phyloP scores from a whole-genome alignment of 2,329 filamentous ascomycete genomes.

The Gyromitra esculenta region DNA sequence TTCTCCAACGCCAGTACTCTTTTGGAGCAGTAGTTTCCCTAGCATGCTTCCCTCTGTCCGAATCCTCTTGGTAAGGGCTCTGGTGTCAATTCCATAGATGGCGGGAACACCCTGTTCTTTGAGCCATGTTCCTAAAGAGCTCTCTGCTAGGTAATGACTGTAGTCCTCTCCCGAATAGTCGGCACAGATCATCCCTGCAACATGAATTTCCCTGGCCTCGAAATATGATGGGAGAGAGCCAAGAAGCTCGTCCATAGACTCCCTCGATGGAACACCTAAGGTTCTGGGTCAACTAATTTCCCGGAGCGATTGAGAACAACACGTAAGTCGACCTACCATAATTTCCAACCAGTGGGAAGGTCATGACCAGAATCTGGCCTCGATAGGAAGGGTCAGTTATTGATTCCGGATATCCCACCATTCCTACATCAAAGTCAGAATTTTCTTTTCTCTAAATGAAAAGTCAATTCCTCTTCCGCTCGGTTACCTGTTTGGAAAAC shows the following conservation, averaged over 20 bases:
- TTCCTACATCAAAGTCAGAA: slow-evolving; percentile 51
- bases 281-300: not conserved
- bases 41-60: slow-evolving; percentile 96
- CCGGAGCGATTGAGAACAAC: not conserved
- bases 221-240: slow-evolving; percentile 90
- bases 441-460: not conserved
- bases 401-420: slow-evolving; percentile 93
- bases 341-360: slow-evolving; percentile 94
- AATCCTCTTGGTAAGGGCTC: slow-evolving; percentile 92
- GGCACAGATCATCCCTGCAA: slow-evolving; percentile 88
- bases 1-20: slow-evolving; percentile 59
- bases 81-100: slow-evolving; percentile 93
- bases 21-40: slow-evolving; percentile 83
- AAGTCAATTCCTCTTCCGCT: not conserved
- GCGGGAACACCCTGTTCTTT: slow-evolving; percentile 95
- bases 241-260: slow-evolving; percentile 83
- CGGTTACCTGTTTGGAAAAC: slow-evolving; percentile 98
- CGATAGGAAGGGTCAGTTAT: slow-evolving; percentile 88
- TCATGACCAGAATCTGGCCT: slow-evolving; percentile 94
- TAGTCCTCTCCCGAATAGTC: slow-evolving; percentile 94
- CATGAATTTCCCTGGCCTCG: slow-evolving; percentile 90
- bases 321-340: slow-evolving; percentile 69
- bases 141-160: slow-evolving; percentile 90
- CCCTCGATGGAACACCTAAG: slow-evolving; percentile 77
- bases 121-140: slow-evolving; percentile 91